phyloP scores from a whole-genome alignment of 345 rosid species.

The Brassica incana region DNA sequence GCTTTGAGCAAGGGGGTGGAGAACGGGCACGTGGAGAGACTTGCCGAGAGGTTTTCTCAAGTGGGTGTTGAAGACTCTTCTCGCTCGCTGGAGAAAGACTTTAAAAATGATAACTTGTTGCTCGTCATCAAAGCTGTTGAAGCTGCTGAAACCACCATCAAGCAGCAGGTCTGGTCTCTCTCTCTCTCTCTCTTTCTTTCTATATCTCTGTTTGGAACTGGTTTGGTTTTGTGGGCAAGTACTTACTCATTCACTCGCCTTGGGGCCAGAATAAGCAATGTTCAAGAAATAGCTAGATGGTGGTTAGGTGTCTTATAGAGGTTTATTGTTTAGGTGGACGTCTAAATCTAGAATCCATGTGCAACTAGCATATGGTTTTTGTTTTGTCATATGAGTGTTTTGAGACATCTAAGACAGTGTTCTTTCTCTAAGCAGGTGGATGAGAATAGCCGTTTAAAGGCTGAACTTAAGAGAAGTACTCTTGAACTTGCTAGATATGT shows the following conservation, averaged over 20 bases:
- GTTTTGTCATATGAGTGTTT: slow-evolving; percentile 8
- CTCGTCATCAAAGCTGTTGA: slow-evolving; percentile 91
- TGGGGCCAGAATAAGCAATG: neutral
- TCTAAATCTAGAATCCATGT: neutral
- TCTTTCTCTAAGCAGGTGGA: slow-evolving; percentile 54
- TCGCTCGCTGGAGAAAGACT: slow-evolving; percentile 16
- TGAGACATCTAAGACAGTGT: neutral
- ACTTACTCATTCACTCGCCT: neutral
- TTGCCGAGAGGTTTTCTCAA: slow-evolving; percentile 53
- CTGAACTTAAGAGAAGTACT: slow-evolving; percentile 59
- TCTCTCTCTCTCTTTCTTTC: neutral
- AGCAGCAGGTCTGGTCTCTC: slow-evolving; percentile 60
- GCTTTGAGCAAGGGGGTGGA: slow-evolving; percentile 50
- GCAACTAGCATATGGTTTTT: neutral
- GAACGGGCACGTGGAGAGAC: slow-evolving; percentile 63
- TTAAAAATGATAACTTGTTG: slow-evolving; percentile 57
- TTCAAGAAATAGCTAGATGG: too few species aligned
- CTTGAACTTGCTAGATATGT: slow-evolving; percentile 67
- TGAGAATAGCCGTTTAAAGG: slow-evolving; percentile 71
- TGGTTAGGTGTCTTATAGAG: too few species aligned
- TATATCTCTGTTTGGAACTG: neutral
- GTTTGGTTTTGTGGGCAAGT: neutral
- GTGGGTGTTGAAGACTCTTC: slow-evolving; percentile 43
- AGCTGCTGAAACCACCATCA: slow-evolving; percentile 85
- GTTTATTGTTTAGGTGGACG: too few species aligned